phyloP scores from a whole-genome alignment of 345 rosid species.

The Cardiospermum halicacabum region DNA sequence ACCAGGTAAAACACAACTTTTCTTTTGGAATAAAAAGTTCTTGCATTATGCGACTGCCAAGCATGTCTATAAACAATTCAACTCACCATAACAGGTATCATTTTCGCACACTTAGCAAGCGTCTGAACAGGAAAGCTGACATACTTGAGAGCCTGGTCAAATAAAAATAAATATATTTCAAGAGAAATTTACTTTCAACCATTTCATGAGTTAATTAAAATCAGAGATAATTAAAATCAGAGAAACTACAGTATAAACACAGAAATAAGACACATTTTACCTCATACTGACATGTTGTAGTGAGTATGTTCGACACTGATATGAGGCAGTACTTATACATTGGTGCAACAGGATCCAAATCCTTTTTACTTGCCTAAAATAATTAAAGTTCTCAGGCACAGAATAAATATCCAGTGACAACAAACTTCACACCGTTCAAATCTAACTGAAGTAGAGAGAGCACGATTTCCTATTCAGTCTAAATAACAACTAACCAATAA shows the following conservation, averaged over 20 bases:
- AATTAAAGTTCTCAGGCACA: background rate
- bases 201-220: too few species aligned
- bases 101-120: conserved; percentile 92
- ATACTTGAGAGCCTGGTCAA: conserved; percentile 94
- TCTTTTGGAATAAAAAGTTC: background rate
- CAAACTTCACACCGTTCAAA: background rate
- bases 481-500: conserved; percentile 42
- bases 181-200: too few species aligned
- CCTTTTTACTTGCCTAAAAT: conserved; percentile 70
- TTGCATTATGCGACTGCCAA: background rate
- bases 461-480: background rate
- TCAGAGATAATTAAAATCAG: too few species aligned
- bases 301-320: conserved; percentile 74
- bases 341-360: conserved; percentile 88
- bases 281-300: conserved; percentile 98
- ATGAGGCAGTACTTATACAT: conserved; percentile 74
- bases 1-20: background rate
- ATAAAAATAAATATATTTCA: too few species aligned
- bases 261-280: conserved; percentile 24
- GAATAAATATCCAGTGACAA: background rate
- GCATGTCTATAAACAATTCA: conserved; percentile 3
- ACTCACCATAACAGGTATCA: conserved; percentile 97
- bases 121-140: conserved; percentile 96
- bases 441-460: background rate
- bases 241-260: too few species aligned